Conservation (phyloP, 106 monocot genomes). For the Hemerocallis citrina region DNA sequence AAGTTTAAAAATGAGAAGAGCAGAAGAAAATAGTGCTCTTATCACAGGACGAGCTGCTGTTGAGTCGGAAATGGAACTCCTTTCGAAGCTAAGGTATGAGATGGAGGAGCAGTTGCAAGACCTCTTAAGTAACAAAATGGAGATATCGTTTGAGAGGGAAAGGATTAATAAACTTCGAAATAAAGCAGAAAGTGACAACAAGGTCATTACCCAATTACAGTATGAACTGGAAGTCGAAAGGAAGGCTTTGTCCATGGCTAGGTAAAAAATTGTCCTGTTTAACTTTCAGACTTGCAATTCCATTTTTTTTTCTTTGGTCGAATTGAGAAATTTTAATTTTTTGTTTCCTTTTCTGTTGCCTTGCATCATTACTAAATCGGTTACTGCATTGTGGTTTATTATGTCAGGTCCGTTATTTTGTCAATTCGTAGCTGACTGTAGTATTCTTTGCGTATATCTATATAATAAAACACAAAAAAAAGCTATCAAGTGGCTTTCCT, state of each 20-base stretch:
- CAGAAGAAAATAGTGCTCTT: conserved; percentile 64
- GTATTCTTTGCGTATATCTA: not conserved
- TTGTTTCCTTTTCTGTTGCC: not conserved
- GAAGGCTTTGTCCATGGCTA: conserved; percentile 89
- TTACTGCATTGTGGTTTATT: not conserved
- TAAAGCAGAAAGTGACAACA: conserved; percentile 72
- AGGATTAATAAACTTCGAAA: conserved; percentile 54
- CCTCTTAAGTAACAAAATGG: conserved; percentile 56
- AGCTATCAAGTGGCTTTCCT: too few relatives aligned
- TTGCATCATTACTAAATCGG: not conserved
- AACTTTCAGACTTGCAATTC: not conserved
- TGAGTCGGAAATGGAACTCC: conserved; percentile 90
- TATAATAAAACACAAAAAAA: too few relatives aligned
- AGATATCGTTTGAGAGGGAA: conserved; percentile 70
- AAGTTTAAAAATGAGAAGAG: conserved; percentile 66
- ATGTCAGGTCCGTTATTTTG: not conserved
- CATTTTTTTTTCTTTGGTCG: too few relatives aligned
- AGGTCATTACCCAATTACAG: conserved; percentile 57
- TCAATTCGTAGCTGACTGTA: not conserved
- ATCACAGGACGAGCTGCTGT: conserved; percentile 58
- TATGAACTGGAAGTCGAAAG: conserved; percentile 96
- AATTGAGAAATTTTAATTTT: not conserved
- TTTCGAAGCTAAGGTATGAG: conserved; percentile 65
- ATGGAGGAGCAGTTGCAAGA: conserved; percentile 78
- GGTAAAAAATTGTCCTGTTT: conserved; percentile 25